Evolutionary conservation across 2,329 filamentous ascomycete genomes (phyloP), one percentile per base, ranked within the genome.

Genomic region (Passalora sequoiae): DNA sequence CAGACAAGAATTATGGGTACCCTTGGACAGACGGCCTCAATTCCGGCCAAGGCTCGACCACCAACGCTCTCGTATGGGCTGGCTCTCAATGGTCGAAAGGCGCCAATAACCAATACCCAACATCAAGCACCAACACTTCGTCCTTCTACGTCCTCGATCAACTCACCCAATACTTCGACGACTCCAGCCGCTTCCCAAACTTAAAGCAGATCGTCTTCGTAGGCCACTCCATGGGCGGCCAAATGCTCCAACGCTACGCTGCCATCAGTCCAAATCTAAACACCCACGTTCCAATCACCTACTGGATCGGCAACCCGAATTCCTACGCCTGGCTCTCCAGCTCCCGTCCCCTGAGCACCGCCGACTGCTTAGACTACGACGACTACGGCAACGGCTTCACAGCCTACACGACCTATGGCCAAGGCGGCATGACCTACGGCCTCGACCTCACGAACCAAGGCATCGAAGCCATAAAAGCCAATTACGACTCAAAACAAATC

Each of bases 241-340:
- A 65, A 47, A 60, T 57, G 36, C 49, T 59, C 9, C 56, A 63
- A 29, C 56, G 62, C 29, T 65, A 65, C 48, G 61, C 59, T 10
- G 53, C 55, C 8, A 51, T 64, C 21, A 57, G 59, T 21, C 52
- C 54, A 17, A 20, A 47, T 12, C 41, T 59, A 4, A 41, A 45
- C 19, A 56, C 50, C n/a, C 47, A 24, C n/a, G 40, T 51, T 8
- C 59, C 57, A 4, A 45, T 64, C 13, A 56, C 53, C 1, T 60
- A 60, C 51, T 64, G 59, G 58, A 57, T 64, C 39, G 61, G 50
- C 19, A 63, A 64, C 38, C 62, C 62, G 8, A 59, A 65, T 53
- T 62, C 59, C 44, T 62, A 54, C 40, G 54, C 56, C 6, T 66
- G 63, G 62, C 49, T 63, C 35, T 55, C 46, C 30, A 50, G 46